Percentiles rank a stretch among this genome's conserved stretches.
phyloP scores from a whole-genome alignment of 2,329 filamentous ascomycete species.

The Colletotrichum sp. region DNA sequence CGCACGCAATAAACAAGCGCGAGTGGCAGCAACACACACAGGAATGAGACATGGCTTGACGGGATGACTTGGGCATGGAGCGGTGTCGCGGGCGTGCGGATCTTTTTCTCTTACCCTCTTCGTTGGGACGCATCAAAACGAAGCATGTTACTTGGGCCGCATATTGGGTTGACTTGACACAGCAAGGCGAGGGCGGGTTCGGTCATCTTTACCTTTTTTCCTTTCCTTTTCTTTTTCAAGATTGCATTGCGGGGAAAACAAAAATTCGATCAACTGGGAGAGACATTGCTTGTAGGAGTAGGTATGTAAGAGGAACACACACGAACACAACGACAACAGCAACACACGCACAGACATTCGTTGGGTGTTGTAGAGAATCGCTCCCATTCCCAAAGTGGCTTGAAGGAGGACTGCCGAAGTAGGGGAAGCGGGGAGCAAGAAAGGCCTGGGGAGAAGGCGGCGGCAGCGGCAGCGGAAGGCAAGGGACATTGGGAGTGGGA shows the following conservation, averaged over 20 bases:
- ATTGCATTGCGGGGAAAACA: constrained; percentile 14
- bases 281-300: constrained; percentile 12
- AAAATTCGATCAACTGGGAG: neutral
- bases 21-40: neutral
- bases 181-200: constrained; percentile 14
- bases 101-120: neutral
- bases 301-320: neutral
- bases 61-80: constrained; percentile 8
- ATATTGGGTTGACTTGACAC: constrained; percentile 6
- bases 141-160: constrained; percentile 11
- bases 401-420: neutral
- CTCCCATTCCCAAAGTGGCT: neutral
- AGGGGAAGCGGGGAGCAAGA: neutral
- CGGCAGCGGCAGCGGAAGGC: neutral
- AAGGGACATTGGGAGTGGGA: neutral
- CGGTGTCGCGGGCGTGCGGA: constrained; percentile 3
- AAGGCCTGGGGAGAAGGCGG: neutral
- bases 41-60: constrained; percentile 16
- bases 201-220: neutral
- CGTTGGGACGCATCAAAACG: neutral
- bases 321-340: neutral
- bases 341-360: neutral
- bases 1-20: constrained; percentile 59
- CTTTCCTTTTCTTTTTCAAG: neutral
- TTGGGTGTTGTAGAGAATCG: neutral